Evolutionary conservation across 2,329 filamentous ascomycete genomes (phyloP), one percentile per base, ranked within the genome.

Genomic region (Fusarium chaquense): DNA sequence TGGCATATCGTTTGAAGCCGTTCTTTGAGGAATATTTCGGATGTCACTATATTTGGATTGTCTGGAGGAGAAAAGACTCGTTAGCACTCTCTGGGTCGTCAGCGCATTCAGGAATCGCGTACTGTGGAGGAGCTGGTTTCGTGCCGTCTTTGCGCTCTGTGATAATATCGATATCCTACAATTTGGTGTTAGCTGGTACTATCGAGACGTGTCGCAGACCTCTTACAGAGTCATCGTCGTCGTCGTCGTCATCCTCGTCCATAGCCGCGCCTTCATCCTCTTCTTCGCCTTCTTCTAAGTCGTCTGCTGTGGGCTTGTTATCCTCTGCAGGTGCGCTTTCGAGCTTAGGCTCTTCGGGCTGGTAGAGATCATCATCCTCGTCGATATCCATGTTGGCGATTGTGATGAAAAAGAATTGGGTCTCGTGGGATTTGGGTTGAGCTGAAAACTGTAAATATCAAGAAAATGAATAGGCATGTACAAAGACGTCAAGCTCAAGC

Each of bases 291-390:
- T 89, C 87, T 66, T 90, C 88, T 54, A 89, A 78, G 72, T 89
- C 87, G 43, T 87, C 87, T 52, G 83, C 78, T 33, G 81, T 82
- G 12, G 76, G 69, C 63, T 71, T 76, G 70, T 76, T 75, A 20
- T 76, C 75, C 11, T 77, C 73, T 16, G 70, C 65, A 8, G 65
- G 70, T 24, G 72, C 67, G 12, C 69, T 71, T 58, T 83, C 76
- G 22, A 76, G 74, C 51, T 81, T 81, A 40, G 84, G 81, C 77
- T 89, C 87, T 63, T 90, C 88, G 2, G 86, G 85, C 61, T 85
- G 86, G 75, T 91, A 91, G 73, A 91, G 89, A 78, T 91, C 89
- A 69, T 90, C 89, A 52, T 90, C 88, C 69, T 90, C 88, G 78
- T 91, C 89, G 62, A 90, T 86, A 76, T 91, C 88, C 87, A 91